These are phyloP conservation scores for Fusarium dimerum DNA, from an alignment of 2,329 filamentous ascomycete genomes.

Conservation along the genomic window DNA sequence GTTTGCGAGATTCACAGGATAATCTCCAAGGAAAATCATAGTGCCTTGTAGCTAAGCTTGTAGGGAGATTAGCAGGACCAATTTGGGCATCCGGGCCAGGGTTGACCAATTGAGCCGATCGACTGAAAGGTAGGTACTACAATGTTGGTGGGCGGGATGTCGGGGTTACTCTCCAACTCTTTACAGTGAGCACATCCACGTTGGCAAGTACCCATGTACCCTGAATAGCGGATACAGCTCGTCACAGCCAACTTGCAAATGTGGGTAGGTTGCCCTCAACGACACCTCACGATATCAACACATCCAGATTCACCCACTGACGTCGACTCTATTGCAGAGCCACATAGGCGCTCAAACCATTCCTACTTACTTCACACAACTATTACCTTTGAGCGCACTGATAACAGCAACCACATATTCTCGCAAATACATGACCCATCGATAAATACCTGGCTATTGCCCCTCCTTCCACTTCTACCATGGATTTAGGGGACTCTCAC, in stretches of 20 bases:
- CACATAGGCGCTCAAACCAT: background rate
- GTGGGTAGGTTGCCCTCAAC: slow-evolving; percentile 26
- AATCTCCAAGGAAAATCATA: background rate
- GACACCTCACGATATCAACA: slow-evolving; percentile 25
- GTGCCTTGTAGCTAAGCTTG: background rate
- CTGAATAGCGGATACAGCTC: background rate
- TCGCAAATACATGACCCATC: slow-evolving; percentile 35
- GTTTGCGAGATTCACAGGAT: no score
- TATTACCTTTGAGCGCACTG: background rate
- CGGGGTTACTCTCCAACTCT: no score
- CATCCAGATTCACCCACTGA: slow-evolving; percentile 4
- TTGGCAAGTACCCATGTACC: slow-evolving; percentile 2
- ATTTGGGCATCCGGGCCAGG: background rate
- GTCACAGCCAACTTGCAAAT: slow-evolving; percentile 10
- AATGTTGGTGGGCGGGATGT: no score
- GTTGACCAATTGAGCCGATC: background rate
- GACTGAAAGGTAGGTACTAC: no score
- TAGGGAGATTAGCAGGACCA: background rate
- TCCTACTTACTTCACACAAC: background rate
- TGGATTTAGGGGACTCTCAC: slow-evolving; percentile 59
- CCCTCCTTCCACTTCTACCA: slow-evolving; percentile 48
- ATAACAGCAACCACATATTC: slow-evolving; percentile 4
- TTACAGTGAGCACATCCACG: no score
- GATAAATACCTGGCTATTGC: slow-evolving; percentile 33
- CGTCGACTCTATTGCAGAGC: background rate